Evolutionary conservation across 2,329 filamentous ascomycete species (phyloP).

Genomic region (Botrytis byssoidea): DNA sequence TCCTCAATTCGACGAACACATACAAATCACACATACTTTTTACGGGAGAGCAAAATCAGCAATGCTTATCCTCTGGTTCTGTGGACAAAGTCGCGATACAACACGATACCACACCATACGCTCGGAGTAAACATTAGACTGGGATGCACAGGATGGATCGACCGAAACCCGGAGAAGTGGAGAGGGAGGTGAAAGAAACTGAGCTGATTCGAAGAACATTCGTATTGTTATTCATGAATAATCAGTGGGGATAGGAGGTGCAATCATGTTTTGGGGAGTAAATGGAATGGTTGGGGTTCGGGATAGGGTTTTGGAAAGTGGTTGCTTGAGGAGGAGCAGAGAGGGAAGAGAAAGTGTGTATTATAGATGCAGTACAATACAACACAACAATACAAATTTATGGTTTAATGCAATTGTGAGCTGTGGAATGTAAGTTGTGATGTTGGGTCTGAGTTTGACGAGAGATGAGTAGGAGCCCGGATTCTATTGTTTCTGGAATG

Average conservation of each 20-base stretch:
- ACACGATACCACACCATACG: constrained; percentile 2
- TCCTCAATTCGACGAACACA: constrained; percentile 5
- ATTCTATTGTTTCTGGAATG: neutral
- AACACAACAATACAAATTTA: constrained; percentile 17
- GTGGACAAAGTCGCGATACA: neutral
- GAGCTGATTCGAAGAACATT: neutral
- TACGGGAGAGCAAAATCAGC: neutral
- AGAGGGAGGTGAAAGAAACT: neutral
- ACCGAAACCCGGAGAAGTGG: neutral
- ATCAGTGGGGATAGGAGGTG: neutral
- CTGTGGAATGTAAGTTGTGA: neutral
- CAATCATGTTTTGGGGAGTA: constrained; percentile 12
- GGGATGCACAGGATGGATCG: neutral
- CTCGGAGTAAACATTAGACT: constrained; percentile 9
- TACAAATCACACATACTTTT: neutral
- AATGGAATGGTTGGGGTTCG: constrained; percentile 1
- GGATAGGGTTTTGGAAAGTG: neutral
- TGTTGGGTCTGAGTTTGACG: neutral
- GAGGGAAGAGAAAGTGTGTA: constrained; percentile 18
- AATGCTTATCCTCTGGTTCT: neutral
- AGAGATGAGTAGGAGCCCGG: neutral
- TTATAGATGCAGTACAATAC: constrained; percentile 13
- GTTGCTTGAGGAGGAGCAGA: neutral
- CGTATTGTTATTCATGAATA: neutral
- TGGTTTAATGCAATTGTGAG: neutral